Conservation (phyloP, 2,329 filamentous ascomycete genomes). For the Epichloe brachyelytri region DNA sequence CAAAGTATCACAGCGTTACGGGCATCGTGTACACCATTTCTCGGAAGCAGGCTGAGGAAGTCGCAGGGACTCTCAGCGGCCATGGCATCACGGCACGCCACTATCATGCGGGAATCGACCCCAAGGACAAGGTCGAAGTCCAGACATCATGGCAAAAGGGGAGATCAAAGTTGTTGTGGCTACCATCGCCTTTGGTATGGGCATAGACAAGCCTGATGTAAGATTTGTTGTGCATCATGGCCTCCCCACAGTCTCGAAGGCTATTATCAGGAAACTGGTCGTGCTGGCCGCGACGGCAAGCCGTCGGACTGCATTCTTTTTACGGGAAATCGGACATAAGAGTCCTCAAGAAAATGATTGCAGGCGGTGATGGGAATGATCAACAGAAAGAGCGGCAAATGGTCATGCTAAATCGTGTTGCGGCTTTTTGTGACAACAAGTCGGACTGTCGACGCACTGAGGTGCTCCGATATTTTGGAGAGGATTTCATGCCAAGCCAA, state of each 20-base stretch:
- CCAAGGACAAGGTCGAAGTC: conserved; percentile 53
- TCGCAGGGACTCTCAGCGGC: conserved; percentile 56
- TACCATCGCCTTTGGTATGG: conserved; percentile 98
- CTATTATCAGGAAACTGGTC: conserved; percentile 96
- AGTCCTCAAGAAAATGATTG: conserved; percentile 67
- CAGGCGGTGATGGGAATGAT: conserved; percentile 59
- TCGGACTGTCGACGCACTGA: conserved; percentile 78
- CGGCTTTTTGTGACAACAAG: conserved; percentile 80
- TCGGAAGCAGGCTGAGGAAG: conserved; percentile 65
- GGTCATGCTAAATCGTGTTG: conserved; percentile 73
- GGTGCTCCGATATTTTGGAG: conserved; percentile 88
- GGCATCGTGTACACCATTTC: conserved; percentile 94
- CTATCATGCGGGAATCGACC: conserved; percentile 72
- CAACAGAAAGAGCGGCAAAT: conserved; percentile 77
- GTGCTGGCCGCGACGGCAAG: conserved; percentile 83
- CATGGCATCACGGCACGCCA: conserved; percentile 61
- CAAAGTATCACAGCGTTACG: conserved; percentile 55
- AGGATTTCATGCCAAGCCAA: conserved; percentile 58
- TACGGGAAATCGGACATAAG: conserved; percentile 70
- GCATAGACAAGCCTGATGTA: conserved; percentile 96
- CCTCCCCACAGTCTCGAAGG: conserved; percentile 86
- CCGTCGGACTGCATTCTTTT: conserved; percentile 76
- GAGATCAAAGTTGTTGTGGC: conserved; percentile 80
- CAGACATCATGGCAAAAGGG: conserved; percentile 78
- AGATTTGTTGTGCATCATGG: conserved; percentile 92